phyloP scores from a whole-genome alignment of 305 asterid species.

The Fraxinus angustifolia region DNA sequence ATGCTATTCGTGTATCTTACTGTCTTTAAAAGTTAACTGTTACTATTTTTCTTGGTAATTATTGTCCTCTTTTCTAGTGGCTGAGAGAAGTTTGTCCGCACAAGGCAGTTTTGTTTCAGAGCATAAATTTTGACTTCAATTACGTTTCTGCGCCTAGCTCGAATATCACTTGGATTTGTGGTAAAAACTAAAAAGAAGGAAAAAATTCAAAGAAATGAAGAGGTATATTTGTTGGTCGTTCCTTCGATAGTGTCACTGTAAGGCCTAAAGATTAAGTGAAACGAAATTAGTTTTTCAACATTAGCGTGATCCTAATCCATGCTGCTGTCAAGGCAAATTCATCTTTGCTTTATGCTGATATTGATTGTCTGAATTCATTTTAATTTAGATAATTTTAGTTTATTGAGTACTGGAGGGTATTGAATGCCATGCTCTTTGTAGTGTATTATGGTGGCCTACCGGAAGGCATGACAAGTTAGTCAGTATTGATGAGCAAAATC shows the following conservation, averaged over 20 bases:
- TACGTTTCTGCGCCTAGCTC: neutral
- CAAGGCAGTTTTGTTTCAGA: neutral
- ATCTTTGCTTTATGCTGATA: neutral
- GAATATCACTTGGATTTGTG: neutral
- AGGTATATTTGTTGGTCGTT: conserved; percentile 6
- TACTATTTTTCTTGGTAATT: neutral
- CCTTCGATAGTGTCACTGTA: neutral
- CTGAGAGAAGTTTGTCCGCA: neutral
- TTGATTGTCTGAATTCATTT: neutral
- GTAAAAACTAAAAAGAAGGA: neutral
- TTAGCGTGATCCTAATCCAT: neutral
- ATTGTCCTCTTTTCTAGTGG: neutral
- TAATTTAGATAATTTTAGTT: conserved; percentile 12
- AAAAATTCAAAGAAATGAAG: neutral
- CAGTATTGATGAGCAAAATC: conserved; percentile 81
- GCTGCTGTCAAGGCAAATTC: neutral
- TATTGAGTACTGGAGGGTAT: conserved; percentile 23
- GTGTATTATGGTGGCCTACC: conserved; percentile 93
- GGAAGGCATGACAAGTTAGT: conserved; percentile 91
- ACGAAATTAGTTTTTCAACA: conserved; percentile 4
- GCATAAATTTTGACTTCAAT: neutral
- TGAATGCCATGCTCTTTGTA: conserved; percentile 37
- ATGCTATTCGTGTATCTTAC: neutral
- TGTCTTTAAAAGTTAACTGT: neutral
- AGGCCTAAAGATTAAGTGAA: neutral